Conservation (phyloP, 164 flowering plant genomes). For the Nelumbo lutea region DNA sequence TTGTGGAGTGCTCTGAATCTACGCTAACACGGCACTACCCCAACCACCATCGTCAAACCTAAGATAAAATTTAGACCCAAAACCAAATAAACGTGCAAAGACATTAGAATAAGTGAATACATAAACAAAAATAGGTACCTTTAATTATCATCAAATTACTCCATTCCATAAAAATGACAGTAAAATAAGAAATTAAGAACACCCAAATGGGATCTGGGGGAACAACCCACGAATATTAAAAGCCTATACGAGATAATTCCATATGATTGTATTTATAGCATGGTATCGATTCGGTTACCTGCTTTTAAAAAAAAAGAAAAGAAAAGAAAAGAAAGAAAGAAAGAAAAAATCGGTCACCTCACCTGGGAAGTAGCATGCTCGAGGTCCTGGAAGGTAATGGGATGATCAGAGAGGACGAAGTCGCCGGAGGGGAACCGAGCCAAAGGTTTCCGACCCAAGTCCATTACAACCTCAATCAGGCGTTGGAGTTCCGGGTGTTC, state of each 20-base stretch:
- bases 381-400: conserved; percentile 53
- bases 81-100: neutral
- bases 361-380: conserved; percentile 67
- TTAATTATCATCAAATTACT: too few species aligned
- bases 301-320: neutral
- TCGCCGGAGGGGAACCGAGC: conserved; percentile 91
- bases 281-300: neutral
- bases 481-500: conserved; percentile 60
- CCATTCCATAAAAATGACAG: neutral
- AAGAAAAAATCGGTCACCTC: neutral
- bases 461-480: conserved; percentile 90
- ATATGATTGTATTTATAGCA: neutral
- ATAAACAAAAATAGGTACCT: neutral
- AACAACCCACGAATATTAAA: neutral
- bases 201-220: neutral
- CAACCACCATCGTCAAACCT: neutral
- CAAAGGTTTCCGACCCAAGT: conserved; percentile 79
- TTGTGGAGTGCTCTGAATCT: neutral
- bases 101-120: neutral
- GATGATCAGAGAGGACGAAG: conserved; percentile 51
- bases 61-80: neutral
- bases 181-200: too few species aligned
- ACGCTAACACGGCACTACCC: neutral
- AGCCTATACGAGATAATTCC: neutral
- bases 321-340: neutral